Percentiles rank a stretch among this genome's conserved stretches.
Conservation (phyloP, 1,284 basidiomycete species). For the Leccinum olivaceoglutinosum region DNA sequence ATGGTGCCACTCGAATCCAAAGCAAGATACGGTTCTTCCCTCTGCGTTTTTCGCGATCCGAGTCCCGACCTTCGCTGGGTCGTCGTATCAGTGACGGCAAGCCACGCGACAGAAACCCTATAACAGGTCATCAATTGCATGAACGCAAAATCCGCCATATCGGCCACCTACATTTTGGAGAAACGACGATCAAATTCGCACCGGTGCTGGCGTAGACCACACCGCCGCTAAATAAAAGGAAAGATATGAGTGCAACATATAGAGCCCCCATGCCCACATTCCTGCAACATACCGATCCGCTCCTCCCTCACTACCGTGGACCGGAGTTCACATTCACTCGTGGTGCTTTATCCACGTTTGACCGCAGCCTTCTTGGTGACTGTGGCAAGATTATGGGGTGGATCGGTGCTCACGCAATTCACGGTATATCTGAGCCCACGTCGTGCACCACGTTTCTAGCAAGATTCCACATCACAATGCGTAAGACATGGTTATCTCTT, state of each 20-base stretch:
- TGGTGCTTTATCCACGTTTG: conserved; percentile 90
- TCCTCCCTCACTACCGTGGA: conserved; percentile 91
- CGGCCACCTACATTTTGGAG: conserved; percentile 47
- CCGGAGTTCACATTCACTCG: conserved; percentile 91
- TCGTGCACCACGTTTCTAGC: conserved; percentile 85
- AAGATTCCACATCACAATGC: conserved; percentile 93
- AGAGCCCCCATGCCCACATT: conserved; percentile 66
- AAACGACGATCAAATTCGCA: conserved; percentile 45
- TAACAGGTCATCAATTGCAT: background rate
- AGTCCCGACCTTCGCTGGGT: too few relatives aligned
- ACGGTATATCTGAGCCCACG: conserved; percentile 91
- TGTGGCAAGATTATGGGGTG: conserved; percentile 69
- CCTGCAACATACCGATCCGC: conserved; percentile 96
- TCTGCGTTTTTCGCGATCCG: too few relatives aligned
- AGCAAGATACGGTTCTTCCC: too few relatives aligned
- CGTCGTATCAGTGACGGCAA: conserved; percentile 30
- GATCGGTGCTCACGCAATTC: conserved; percentile 75
- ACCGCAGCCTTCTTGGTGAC: conserved; percentile 84
- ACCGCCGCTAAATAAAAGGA: conserved; percentile 41
- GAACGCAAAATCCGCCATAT: background rate
- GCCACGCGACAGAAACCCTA: conserved; percentile 60
- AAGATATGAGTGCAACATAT: conserved; percentile 48
- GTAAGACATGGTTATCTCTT: conserved; percentile 30
- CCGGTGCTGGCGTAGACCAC: conserved; percentile 56
- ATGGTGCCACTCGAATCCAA: background rate